phyloP scores from a whole-genome alignment of 805 yeast species.

The Nakazawaea ambrosiae region DNA sequence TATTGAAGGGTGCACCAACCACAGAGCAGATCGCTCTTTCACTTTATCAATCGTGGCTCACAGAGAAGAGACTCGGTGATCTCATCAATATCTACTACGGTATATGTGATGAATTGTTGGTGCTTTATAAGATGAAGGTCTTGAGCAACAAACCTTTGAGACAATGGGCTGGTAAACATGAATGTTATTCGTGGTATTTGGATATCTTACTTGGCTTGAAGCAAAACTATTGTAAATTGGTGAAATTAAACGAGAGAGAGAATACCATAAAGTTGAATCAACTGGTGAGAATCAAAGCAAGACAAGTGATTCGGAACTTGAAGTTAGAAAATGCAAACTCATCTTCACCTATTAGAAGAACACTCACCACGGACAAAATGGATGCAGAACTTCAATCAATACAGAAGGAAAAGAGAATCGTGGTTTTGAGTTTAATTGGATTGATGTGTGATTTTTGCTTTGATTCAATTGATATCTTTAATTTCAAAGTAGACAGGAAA shows the following conservation, averaged over 20 bases:
- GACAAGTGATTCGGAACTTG: slow-evolving; percentile 32
- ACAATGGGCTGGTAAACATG: slow-evolving; percentile 44
- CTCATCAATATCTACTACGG: slow-evolving; percentile 55
- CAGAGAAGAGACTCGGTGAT: slow-evolving; percentile 42
- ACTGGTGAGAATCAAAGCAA: slow-evolving; percentile 54
- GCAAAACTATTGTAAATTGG: slow-evolving; percentile 38
- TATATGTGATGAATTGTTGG: slow-evolving; percentile 53
- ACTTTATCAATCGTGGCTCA: slow-evolving; percentile 25
- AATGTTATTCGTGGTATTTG: slow-evolving; percentile 61
- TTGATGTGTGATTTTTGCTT: slow-evolving; percentile 39
- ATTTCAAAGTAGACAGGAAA: slow-evolving; percentile 24
- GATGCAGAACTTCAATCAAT: slow-evolving; percentile 25
- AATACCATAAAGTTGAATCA: slow-evolving; percentile 48
- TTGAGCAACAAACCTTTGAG: slow-evolving; percentile 29
- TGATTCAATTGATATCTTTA: slow-evolving; percentile 39
- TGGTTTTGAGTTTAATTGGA: slow-evolving; percentile 34
- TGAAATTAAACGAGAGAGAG: slow-evolving; percentile 38
- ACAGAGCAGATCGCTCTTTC: not conserved
- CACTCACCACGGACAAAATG: slow-evolving; percentile 13
- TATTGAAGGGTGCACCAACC: not conserved
- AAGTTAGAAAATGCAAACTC: slow-evolving; percentile 13
- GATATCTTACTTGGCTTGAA: slow-evolving; percentile 54
- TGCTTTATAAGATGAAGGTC: slow-evolving; percentile 49
- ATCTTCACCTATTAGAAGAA: slow-evolving; percentile 12
- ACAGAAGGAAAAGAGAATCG: slow-evolving; percentile 27